Base-by-base conservation (phyloP, 129 eudicot genomes). In the Gnaphalium uliginosum region DNA sequence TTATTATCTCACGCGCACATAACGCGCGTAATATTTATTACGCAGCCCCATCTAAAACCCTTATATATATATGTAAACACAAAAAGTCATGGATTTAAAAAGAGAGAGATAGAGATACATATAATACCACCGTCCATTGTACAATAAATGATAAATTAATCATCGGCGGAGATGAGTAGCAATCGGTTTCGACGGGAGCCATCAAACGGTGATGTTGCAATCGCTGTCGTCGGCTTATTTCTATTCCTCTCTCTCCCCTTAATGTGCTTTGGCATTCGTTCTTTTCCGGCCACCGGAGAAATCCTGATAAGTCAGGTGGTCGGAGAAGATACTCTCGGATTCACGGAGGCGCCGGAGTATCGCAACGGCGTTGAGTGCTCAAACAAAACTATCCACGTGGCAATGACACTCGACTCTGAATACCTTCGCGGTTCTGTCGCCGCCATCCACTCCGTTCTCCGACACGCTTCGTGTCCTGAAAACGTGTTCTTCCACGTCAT, bases 391-490 rank as follows among this genome's bases (percentile, higher is more conserved):
- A 84, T 88, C 62, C 97, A 91, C 83, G 79, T 91, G 71, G 92
- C 97, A 18, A 91, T 88, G 89, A 91, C 97, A 25, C 85, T 91
- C 17, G 97, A 91, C 75, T 86, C 88, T n/a, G 97, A 91, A 77
- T 91, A 91, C 75, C 82, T 91, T 13, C 89, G 97, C 1, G 97
- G 97, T 25, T 86, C 97, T 0, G 74, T 84, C 79, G 95, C 97
- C 29, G 96, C 93, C 5, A 81, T 92, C 17, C 93, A 92, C 86
- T 92, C 98, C 25, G 90, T 87, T 21, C 92, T 92, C 77, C 96
- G 96, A 32, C 98, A 92, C 84, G 84, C 98, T 3, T 87, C 91
- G 1, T 92, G 98, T 59, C 98, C 98, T 4, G 93, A 92, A 64
- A 84, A 87, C 58, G 64, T 89, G 1, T 87, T 84, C 76, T 92